Conservation (phyloP, 129 eudicot genomes). For the Artemisia tridentata region DNA sequence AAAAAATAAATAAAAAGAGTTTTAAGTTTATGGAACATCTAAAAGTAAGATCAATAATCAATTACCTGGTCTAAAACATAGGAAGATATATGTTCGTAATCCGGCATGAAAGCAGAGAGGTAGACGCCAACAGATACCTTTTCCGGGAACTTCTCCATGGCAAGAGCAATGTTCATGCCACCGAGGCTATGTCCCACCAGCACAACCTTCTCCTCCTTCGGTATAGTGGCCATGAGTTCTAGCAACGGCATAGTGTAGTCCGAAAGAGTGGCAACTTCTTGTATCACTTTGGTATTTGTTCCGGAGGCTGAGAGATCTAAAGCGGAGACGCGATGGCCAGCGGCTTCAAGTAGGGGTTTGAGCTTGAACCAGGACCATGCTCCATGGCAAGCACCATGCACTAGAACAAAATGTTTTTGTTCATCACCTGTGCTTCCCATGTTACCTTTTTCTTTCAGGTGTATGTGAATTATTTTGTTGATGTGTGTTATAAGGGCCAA, state of each 20-base stretch:
- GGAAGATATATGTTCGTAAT: constrained; percentile 32
- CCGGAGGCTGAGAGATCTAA: constrained; percentile 66
- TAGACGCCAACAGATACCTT: constrained; percentile 51
- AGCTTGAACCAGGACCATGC: constrained; percentile 85
- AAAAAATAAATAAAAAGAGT: too few species aligned
- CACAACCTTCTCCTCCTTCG: constrained; percentile 55
- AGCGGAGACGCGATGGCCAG: constrained; percentile 64
- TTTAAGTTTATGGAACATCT: too few species aligned
- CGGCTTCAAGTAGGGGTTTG: constrained; percentile 48
- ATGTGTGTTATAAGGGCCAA: neutral
- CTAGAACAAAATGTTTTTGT: constrained; percentile 51
- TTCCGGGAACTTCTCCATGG: constrained; percentile 57
- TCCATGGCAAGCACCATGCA: constrained; percentile 83
- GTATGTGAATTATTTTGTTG: too few species aligned
- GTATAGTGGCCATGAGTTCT: constrained; percentile 43
- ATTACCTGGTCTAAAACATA: constrained; percentile 39
- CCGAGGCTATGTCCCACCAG: constrained; percentile 69
- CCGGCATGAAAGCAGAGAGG: constrained; percentile 67
- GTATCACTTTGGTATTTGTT: constrained; percentile 28
- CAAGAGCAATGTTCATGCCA: constrained; percentile 53
- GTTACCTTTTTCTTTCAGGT: neutral
- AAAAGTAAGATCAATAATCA: neutral
- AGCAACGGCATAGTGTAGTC: constrained; percentile 59
- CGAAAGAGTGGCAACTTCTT: constrained; percentile 38
- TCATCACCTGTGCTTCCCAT: constrained; percentile 12